Evolutionary conservation across 148 eudicot species (phyloP), one percentile per base, ranked within the genome.

Genomic region (Fagopyrum tataricum): DNA sequence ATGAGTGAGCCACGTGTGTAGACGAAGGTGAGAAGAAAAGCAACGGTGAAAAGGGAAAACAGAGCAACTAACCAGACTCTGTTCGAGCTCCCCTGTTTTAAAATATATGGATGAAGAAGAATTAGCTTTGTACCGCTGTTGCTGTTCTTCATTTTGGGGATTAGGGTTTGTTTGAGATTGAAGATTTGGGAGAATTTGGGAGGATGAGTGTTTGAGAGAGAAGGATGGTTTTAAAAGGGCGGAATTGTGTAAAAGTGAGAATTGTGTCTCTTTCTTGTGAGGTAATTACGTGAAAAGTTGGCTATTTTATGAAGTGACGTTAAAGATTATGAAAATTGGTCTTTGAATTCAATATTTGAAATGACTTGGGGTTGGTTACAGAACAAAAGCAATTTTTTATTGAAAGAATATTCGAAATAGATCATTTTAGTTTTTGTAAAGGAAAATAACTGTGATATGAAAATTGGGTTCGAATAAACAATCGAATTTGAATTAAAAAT

Each of bases 61-160:
- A 86, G 69, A 17, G 91, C 90, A 23, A 91, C 67, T 4, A 85
- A 82, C 91, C 90, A 89, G 52, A 87, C 77, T 18, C 85, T 81
- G 66, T 79, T 84, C 6, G 97, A 81, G 82, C 79, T 77, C 3
- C 91, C 93, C 74, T 91, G 97, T 79, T 91, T 91, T 37, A 82
- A 87, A 69, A 91, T 85, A 82, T 91, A 89, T 6, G 97, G 97
- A 68, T 91, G 91, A 53, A 89, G 86, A 48, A 91, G 90, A 18
- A 91, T 84, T 5, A 91, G 85, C 81, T 83, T 91, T 46, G 97
- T 87, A 84, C 64, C 74, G 76, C 18, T 80, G 67, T 67, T 82
- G 73, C 59, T 73, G 84, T 90, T 68, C 81, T 78, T 68, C 24
- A 42, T 66, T 20, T 7, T 26, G 44, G 6, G 37, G 37, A 31